phyloP scores from a whole-genome alignment of 805 yeast species.

The Metschnikowia aberdeeniae region DNA sequence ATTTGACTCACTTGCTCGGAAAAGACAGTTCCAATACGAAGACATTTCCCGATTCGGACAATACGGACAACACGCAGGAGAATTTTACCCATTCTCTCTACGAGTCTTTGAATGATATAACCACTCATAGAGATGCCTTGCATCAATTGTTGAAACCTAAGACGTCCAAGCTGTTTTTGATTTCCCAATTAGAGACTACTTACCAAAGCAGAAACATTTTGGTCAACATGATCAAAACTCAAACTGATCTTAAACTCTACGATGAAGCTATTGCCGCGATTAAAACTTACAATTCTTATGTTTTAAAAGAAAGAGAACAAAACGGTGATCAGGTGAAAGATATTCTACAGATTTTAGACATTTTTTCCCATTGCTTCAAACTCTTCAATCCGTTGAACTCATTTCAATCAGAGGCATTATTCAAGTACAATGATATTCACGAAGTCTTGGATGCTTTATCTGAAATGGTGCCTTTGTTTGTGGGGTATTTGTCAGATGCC shows the following conservation, averaged over 20 bases:
- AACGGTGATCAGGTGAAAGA: slow-evolving; percentile 28
- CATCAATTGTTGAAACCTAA: slow-evolving; percentile 20
- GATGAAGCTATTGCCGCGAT: slow-evolving; percentile 44
- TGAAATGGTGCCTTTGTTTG: slow-evolving; percentile 18
- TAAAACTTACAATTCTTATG: slow-evolving; percentile 32
- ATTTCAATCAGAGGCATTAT: slow-evolving; percentile 19
- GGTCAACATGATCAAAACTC: slow-evolving; percentile 26
- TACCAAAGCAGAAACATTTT: slow-evolving; percentile 37
- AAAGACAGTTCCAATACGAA: slow-evolving; percentile 10
- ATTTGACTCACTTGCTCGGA: slow-evolving; percentile 20
- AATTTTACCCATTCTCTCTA: slow-evolving; percentile 30
- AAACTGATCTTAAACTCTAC: slow-evolving; percentile 32
- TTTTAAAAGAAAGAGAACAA: slow-evolving; percentile 31
- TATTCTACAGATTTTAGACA: slow-evolving; percentile 30
- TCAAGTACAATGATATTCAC: slow-evolving; percentile 24
- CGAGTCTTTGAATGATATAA: slow-evolving; percentile 25
- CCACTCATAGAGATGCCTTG: slow-evolving; percentile 10
- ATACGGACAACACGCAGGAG: slow-evolving; percentile 15
- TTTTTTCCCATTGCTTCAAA: slow-evolving; percentile 29
- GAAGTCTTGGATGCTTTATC: slow-evolving; percentile 20
- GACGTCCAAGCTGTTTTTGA: slow-evolving; percentile 27
- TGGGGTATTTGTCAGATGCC: slow-evolving; percentile 23
- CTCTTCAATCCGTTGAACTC: slow-evolving; percentile 37
- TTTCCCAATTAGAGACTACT: slow-evolving; percentile 28
- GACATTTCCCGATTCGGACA: slow-evolving; percentile 30